Evolutionary conservation across 1,139 yeast species (phyloP), one percentile per base, ranked within the genome.

Genomic region (Kurtzmaniella quercitrusa): DNA sequence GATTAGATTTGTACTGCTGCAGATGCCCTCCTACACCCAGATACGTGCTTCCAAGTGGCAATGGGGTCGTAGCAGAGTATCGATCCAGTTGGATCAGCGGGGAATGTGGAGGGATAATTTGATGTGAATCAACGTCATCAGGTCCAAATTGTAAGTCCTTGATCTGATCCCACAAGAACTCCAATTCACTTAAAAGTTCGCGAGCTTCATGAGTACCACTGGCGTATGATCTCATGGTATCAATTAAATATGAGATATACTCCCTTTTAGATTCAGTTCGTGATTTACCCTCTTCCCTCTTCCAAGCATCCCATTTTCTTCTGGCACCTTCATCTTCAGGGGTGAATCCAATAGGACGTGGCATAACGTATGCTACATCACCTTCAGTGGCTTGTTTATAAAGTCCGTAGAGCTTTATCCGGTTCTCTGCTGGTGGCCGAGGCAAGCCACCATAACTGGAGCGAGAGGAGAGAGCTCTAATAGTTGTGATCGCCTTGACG

Each of bases 321-420:
- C 78, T 76, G 7, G 85, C 85, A 3, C 83, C 84, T 52, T 77
- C 82, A 53, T 80, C 87, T 50, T 81, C 88, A 6, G 76, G 68
- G 0, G 79, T 62, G 40, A 63, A 65, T 5, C 89, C 91, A 1
- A 64, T 61, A 1, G 93, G 91, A 38, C 88, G 68, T 1, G 76
- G 74, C 80, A 83, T 76, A 21, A 82, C 70, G 2, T 84, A 83
- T 39, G 76, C 78, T 4, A 84, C 88, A 57, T 88, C 80, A 2
- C 95, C 96, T 61, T 86, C 95, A 4, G 94, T 86, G 2, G 95
- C 91, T 57, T 88, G 96, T 55, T 88, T 88, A 63, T 87, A 88
- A 41, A 88, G 71, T 0, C 95, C 96, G 59, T 88, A 88, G 7
- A 88, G 69, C 46, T 74, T 75, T 45, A 84, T 80, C 26, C 95